Evolutionary conservation across 2,329 filamentous ascomycete species (phyloP).

Genomic region (Beauveria rudraprayagi): DNA sequence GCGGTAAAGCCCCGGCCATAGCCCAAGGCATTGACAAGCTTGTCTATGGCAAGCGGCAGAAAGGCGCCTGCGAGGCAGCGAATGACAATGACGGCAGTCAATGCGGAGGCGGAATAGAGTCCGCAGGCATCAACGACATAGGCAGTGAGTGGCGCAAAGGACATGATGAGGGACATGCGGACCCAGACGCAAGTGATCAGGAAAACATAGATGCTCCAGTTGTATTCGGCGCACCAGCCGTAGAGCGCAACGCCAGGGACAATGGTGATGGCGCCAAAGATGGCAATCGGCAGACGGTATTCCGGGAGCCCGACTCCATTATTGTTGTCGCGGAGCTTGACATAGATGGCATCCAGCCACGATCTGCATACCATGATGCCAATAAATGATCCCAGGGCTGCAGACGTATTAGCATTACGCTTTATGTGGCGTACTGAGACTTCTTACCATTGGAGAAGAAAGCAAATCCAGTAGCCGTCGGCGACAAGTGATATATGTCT

Average conservation of each 20-base stretch:
- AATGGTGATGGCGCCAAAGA: conserved; percentile 27
- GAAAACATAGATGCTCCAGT: conserved; percentile 4
- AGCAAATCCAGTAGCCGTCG: conserved; percentile 41
- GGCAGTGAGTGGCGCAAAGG: conserved; percentile 9
- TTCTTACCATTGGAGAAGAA: conserved; percentile 25
- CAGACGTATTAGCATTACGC: neutral
- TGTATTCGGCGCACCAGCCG: conserved; percentile 11
- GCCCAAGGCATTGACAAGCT: conserved; percentile 41
- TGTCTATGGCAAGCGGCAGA: conserved; percentile 94
- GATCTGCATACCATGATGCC: conserved; percentile 42
- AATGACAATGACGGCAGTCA: conserved; percentile 26
- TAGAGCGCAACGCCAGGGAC: conserved; percentile 7
- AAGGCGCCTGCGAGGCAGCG: conserved; percentile 94
- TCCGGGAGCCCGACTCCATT: conserved; percentile 40
- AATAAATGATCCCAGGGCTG: conserved; percentile 40
- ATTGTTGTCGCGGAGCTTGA: conserved; percentile 33
- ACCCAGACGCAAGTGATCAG: conserved; percentile 7
- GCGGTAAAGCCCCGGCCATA: conserved; percentile 3
- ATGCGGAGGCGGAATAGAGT: conserved; percentile 8
- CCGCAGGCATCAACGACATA: conserved; percentile 13
- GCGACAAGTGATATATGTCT: conserved; percentile 38
- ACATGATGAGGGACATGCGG: conserved; percentile 10
- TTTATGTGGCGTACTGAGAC: neutral
- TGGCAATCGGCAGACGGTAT: conserved; percentile 44
- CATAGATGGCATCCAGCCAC: conserved; percentile 45